Percentiles rank a stretch among this genome's conserved stretches.
Conservation (phyloP, 441 rosid species). For the Gossypium schwendimanii region DNA sequence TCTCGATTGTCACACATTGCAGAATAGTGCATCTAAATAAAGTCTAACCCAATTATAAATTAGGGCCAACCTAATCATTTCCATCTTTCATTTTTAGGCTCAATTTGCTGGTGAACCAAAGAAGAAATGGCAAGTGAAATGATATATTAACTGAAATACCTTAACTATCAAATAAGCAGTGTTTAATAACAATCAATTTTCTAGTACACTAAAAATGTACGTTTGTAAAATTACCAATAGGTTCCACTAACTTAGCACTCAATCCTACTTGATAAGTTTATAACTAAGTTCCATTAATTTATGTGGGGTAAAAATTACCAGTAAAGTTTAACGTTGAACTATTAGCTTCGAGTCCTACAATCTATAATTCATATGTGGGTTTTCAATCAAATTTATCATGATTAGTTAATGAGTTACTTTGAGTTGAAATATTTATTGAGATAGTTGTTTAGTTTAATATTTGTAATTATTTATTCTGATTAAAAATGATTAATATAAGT, state of each 20-base stretch:
- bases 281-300: background rate
- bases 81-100: background rate
- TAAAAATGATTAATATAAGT: no score
- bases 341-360: background rate
- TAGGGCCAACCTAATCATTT: background rate
- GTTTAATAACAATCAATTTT: background rate
- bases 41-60: background rate
- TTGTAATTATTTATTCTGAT: background rate
- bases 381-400: background rate
- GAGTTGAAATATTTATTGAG: background rate
- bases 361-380: background rate
- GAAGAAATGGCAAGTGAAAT: background rate
- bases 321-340: background rate
- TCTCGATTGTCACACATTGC: background rate
- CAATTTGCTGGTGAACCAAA: background rate
- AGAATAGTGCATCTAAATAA: background rate
- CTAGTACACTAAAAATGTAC: background rate
- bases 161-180: constrained; percentile 2
- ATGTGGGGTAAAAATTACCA: background rate
- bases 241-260: background rate
- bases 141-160: background rate
- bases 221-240: background rate
- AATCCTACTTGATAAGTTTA: background rate
- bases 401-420: background rate
- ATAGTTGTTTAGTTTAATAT: background rate